Percentiles rank a stretch among this genome's conserved stretches.
Evolutionary conservation across 768 basidiomycete species (phyloP).

Genomic region (Rhodosporidiobolus sp.): DNA sequence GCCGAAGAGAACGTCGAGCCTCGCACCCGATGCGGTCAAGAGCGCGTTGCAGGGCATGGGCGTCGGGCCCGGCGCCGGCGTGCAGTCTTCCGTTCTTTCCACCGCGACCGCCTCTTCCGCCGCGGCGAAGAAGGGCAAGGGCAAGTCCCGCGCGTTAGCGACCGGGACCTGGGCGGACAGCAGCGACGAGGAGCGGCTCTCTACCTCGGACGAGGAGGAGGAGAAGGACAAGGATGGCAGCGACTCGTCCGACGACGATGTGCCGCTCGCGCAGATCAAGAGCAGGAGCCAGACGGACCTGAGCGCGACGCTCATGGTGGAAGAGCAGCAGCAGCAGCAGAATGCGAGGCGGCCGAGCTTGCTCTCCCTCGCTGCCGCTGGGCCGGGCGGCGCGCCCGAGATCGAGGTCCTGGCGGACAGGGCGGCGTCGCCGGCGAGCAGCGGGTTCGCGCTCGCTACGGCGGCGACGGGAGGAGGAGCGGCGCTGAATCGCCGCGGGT

Average conservation of each 20-base stretch:
- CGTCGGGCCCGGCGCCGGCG: neutral
- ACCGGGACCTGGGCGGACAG: slow-evolving; percentile 21
- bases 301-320: neutral
- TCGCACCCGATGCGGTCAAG: slow-evolving; percentile 18
- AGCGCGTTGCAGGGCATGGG: slow-evolving; percentile 15
- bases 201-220: slow-evolving; percentile 18
- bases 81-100: no score
- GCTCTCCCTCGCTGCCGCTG: no score
- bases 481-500: slow-evolving; percentile 7
- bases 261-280: slow-evolving; percentile 30
- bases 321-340: no score
- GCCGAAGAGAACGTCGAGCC: slow-evolving; percentile 19
- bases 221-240: no score
- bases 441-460: neutral
- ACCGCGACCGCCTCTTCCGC: neutral
- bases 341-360: no score
- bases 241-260: slow-evolving; percentile 30
- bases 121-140: neutral
- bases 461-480: neutral
- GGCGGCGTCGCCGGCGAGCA: neutral
- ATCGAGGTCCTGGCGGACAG: slow-evolving; percentile 13
- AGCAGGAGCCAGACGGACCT: slow-evolving; percentile 27
- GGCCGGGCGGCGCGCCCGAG: neutral
- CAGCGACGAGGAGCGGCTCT: slow-evolving; percentile 29
- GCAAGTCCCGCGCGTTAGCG: neutral